Evolutionary conservation across 164 flowering plant species (phyloP).

Genomic region (Sextonia rubra): DNA sequence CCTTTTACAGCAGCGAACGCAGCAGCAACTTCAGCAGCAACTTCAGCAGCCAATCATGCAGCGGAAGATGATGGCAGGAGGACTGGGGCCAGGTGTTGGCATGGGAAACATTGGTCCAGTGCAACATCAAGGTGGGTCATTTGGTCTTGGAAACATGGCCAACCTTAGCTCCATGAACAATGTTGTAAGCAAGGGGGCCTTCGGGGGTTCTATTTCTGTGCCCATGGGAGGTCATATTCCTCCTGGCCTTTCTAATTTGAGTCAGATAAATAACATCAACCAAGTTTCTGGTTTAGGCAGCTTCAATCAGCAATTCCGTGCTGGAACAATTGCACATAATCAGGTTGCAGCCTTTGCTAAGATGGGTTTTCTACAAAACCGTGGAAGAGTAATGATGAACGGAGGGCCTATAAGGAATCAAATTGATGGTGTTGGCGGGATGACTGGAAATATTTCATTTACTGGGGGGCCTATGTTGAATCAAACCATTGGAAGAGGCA

Average conservation of each 20-base stretch:
- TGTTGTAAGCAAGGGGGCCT: conserved; percentile 49
- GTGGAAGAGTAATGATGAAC: conserved; percentile 34
- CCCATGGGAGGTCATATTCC: conserved; percentile 44
- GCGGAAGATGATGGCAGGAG: conserved; percentile 18
- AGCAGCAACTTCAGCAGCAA: conserved; percentile 13
- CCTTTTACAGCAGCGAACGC: conserved; percentile 17
- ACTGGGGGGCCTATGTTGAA: conserved; percentile 55
- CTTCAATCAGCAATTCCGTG: conserved; percentile 47
- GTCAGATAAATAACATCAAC: conserved; percentile 43
- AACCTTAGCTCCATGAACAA: conserved; percentile 50
- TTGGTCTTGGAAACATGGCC: conserved; percentile 24
- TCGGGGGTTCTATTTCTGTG: conserved; percentile 55
- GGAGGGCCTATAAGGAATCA: conserved; percentile 7
- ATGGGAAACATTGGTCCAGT: conserved; percentile 5
- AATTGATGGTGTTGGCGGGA: conserved; percentile 26
- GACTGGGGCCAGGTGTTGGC: conserved; percentile 7
- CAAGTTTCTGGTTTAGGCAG: conserved; percentile 41
- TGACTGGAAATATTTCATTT: conserved; percentile 54
- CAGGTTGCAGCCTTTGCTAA: conserved; percentile 46
- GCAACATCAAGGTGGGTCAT: conserved; percentile 9
- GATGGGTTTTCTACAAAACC: conserved; percentile 31
- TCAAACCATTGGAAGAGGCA: conserved; percentile 47
- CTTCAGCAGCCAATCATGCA: conserved; percentile 4
- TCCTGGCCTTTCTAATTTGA: conserved; percentile 48
- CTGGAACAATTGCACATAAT: conserved; percentile 10